These are phyloP conservation scores for Trifolium subterraneum DNA, from an alignment of 306 rosid genomes.

Conservation along the genomic window DNA sequence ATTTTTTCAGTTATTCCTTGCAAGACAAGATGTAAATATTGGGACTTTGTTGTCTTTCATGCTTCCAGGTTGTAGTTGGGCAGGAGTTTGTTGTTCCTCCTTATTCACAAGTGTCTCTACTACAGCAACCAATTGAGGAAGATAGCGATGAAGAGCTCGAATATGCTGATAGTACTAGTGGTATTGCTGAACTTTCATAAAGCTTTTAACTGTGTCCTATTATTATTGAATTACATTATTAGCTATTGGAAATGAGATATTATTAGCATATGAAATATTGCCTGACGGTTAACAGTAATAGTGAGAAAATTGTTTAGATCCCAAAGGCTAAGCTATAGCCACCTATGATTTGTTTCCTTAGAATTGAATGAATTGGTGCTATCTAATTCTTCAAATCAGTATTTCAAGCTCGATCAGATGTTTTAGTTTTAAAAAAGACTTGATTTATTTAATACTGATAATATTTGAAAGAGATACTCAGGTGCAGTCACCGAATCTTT, in stretches of 20 bases:
- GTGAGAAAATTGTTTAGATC: conserved; percentile 15
- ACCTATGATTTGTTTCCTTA: neutral
- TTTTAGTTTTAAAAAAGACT: neutral
- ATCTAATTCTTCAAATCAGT: conserved; percentile 19
- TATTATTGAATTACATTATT: conserved; percentile 20
- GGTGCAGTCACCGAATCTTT: conserved; percentile 12
- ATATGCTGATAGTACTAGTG: conserved; percentile 87
- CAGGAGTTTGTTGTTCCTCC: conserved; percentile 78
- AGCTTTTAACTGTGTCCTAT: conserved; percentile 34
- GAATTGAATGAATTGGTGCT: neutral
- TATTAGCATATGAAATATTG: conserved; percentile 33
- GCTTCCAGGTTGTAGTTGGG: conserved; percentile 79
- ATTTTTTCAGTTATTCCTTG: conserved; percentile 29
- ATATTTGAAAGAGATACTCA: conserved; percentile 2
- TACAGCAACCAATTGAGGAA: conserved; percentile 82
- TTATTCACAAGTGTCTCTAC: conserved; percentile 82
- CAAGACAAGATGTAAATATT: conserved; percentile 12
- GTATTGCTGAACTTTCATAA: conserved; percentile 56
- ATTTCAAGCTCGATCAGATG: conserved; percentile 5
- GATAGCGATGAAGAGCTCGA: conserved; percentile 99
- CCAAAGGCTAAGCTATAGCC: conserved; percentile 18
- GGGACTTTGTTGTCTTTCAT: conserved; percentile 37
- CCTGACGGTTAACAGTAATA: neutral
- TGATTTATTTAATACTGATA: conserved; percentile 6
- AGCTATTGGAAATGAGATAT: conserved; percentile 21